A percentile compares a stretch with the other conserved stretches of the same genome.
phyloP scores from a whole-genome alignment of 352 stramenopile species.

The Phytophthora pseudosyringae region DNA sequence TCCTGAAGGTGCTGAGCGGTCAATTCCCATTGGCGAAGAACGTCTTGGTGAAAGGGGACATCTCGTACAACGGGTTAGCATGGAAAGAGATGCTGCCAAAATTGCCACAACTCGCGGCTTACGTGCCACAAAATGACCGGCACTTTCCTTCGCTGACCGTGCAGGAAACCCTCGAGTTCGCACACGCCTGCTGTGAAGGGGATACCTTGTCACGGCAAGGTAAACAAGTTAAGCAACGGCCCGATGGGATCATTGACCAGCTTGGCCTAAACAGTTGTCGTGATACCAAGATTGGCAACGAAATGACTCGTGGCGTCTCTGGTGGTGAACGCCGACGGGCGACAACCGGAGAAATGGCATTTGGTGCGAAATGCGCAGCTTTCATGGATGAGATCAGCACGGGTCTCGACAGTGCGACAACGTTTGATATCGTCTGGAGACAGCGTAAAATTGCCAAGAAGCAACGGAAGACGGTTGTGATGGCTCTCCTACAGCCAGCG shows the following conservation, averaged over 20 bases:
- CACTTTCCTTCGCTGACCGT: conserved; percentile 90
- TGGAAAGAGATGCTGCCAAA: conserved; percentile 25
- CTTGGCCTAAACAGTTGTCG: conserved; percentile 42
- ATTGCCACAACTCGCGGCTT: conserved; percentile 44
- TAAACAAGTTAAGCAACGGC: neutral
- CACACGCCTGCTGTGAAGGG: conserved; percentile 43
- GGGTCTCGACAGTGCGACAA: conserved; percentile 12
- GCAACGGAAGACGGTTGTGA: conserved; percentile 37
- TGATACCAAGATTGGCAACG: conserved; percentile 55
- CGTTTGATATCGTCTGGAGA: conserved; percentile 47
- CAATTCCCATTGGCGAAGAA: conserved; percentile 42
- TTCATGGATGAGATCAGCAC: conserved; percentile 16
- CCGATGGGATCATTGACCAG: conserved; percentile 40
- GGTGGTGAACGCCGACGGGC: conserved; percentile 34
- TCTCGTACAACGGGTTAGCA: conserved; percentile 40
- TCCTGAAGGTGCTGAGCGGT: conserved; percentile 46
- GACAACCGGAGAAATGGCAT: conserved; percentile 9
- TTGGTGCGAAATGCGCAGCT: neutral
- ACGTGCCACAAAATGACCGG: conserved; percentile 57
- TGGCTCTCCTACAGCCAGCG: conserved; percentile 82
- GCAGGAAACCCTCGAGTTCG: conserved; percentile 82
- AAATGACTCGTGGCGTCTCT: conserved; percentile 56
- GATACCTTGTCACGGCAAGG: neutral
- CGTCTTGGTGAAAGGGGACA: conserved; percentile 29
- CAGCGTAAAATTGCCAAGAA: conserved; percentile 39